These are phyloP conservation scores for Ophiostoma ips DNA, from an alignment of 2,329 filamentous ascomycete species.

Conservation along the genomic window DNA sequence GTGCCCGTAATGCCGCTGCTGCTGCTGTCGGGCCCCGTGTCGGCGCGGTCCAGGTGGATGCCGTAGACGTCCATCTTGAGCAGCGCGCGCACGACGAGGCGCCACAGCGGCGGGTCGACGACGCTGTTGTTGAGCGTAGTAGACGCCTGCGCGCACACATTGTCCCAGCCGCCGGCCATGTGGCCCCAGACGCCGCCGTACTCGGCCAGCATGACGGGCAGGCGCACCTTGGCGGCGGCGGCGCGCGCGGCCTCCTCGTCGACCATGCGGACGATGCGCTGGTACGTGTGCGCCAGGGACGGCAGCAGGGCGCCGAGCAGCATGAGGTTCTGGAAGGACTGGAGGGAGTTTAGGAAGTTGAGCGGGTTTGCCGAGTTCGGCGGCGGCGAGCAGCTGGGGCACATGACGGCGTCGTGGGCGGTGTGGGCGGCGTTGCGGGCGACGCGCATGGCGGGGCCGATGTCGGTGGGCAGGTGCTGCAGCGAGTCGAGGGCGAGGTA, in stretches of 20 bases:
- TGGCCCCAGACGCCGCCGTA: conserved; percentile 37
- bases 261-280: conserved; percentile 37
- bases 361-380: conserved; percentile 22
- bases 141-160: conserved; percentile 17
- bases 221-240: conserved; percentile 24
- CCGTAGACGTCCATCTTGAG: conserved; percentile 46
- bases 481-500: conserved; percentile 38
- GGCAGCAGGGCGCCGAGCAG: conserved; percentile 43
- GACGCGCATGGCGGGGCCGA: conserved; percentile 32
- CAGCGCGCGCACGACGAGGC: conserved; percentile 37
- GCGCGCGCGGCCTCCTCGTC: conserved; percentile 36
- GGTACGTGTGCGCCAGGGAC: conserved; percentile 43
- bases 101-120: conserved; percentile 41
- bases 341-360: no score
- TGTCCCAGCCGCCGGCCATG: conserved; percentile 16
- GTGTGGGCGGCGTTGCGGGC: conserved; percentile 33
- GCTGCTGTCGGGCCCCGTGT: background rate
- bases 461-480: conserved; percentile 29
- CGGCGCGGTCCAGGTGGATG: conserved; percentile 16
- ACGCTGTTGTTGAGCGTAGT: conserved; percentile 26
- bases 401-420: conserved; percentile 38
- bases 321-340: conserved; percentile 44
- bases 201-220: conserved; percentile 31
- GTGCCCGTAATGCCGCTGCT: no score
- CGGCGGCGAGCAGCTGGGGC: conserved; percentile 32